A percentile compares a stretch with the other conserved stretches of the same genome.
Conservation (phyloP, 2,329 filamentous ascomycete genomes). For the Fusarium sp. region DNA sequence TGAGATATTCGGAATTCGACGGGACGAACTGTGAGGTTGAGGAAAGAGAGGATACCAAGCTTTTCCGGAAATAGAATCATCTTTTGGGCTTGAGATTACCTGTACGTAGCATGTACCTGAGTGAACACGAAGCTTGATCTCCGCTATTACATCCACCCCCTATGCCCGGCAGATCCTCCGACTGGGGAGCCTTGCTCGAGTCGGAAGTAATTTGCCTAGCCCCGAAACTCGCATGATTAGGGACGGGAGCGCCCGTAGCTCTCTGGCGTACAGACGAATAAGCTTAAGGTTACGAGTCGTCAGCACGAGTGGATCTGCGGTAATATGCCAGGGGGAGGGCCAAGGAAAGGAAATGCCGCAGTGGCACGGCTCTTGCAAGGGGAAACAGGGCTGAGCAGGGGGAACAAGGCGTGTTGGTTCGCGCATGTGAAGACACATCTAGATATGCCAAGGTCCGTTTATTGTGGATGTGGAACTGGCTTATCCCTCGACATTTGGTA, state of each 20-base stretch:
- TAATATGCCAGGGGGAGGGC: background rate
- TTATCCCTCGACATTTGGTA: background rate
- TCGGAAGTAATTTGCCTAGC: background rate
- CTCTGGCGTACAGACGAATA: background rate
- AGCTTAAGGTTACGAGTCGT: background rate
- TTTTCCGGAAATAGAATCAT: background rate
- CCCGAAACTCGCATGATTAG: background rate
- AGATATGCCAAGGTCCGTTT: background rate
- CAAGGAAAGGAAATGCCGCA: background rate
- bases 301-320: background rate
- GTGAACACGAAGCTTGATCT: background rate
- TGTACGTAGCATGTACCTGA: background rate
- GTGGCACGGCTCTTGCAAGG: background rate
- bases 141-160: background rate
- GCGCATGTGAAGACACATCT: background rate
- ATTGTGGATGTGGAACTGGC: background rate
- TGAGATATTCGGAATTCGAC: background rate
- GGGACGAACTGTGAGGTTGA: background rate
- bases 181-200: background rate
- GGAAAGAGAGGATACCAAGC: background rate
- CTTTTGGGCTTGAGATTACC: background rate
- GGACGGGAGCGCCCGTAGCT: background rate
- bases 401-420: background rate
- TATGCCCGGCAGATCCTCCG: background rate
- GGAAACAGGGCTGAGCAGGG: background rate